phyloP scores from a whole-genome alignment of 2,329 filamentous ascomycete genomes.

The Neonectria sp. region DNA sequence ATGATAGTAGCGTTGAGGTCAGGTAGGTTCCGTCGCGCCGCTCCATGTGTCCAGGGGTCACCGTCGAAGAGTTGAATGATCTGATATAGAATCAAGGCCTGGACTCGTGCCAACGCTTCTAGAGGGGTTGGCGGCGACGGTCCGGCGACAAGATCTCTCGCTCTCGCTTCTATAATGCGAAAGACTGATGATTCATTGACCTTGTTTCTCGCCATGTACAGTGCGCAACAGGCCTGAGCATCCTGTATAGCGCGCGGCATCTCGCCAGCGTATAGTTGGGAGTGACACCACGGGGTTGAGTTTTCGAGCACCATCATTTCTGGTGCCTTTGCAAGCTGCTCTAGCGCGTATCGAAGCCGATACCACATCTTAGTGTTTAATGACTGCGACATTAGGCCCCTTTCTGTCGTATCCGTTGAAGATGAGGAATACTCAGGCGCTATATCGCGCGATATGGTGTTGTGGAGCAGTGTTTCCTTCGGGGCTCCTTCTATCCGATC shows the following conservation, averaged over 20 bases:
- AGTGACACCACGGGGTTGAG: constrained; percentile 17
- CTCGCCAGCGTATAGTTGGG: constrained; percentile 18
- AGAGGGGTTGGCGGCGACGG: constrained; percentile 10
- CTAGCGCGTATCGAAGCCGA: constrained; percentile 14
- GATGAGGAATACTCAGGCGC: neutral
- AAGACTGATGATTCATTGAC: too few relatives aligned
- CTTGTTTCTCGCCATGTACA: too few relatives aligned
- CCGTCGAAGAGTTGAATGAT: constrained; percentile 16
- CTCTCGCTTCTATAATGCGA: too few relatives aligned
- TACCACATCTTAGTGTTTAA: too few relatives aligned
- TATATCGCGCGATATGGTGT: too few relatives aligned
- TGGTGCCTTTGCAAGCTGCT: constrained; percentile 12
- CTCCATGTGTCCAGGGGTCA: too few relatives aligned
- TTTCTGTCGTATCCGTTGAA: neutral
- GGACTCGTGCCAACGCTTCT: constrained; percentile 15
- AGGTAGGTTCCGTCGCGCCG: too few relatives aligned
- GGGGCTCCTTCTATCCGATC: too few relatives aligned
- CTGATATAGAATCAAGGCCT: constrained; percentile 23
- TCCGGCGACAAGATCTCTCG: neutral
- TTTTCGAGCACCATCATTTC: constrained; percentile 19
- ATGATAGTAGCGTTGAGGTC: neutral
- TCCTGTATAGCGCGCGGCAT: constrained; percentile 19
- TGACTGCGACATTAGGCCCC: too few relatives aligned
- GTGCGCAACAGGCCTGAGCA: constrained; percentile 2
- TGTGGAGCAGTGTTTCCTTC: too few relatives aligned